Base-by-base conservation (phyloP, 371 early-diverging fungal genomes). In the Mortierella sp. region DNA sequence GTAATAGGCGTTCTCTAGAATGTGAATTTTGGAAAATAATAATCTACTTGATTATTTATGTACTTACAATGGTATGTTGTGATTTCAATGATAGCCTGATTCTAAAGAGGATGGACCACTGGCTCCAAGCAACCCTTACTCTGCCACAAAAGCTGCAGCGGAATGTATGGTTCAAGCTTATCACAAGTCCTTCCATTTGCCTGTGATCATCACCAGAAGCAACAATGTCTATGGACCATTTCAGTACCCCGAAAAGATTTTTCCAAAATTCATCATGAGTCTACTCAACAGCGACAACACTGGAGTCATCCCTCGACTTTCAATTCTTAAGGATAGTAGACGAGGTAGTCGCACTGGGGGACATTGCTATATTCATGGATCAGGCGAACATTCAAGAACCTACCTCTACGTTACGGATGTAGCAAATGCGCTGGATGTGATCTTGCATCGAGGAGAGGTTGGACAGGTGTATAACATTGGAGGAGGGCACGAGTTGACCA, bases 131-230 rank as follows among this genome's bases (percentile, higher is more conserved):
- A 96, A 95, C 61, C 96, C 96, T 0, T 96, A 96, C 75, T 91
- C 96, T 8, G 96, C 96, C 1, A 94, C 96, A 9, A 96, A 96
- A 78, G 96, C 96, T 18, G 95, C 96, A 1, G 96, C 96, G 5
- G 96, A 96, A 81, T 91, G 92, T 64, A 86, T 96, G 24, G 95
- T 92, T 8, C 90, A 90, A 66, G 94, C 96, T 0, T 96, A 96
- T 77, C 85, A 91, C 71, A 94, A 90, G 78, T 94, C 94, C 1
- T 96, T 95, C 79, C 89, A 92, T 8, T 72, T 95, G 5, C 96
- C 96, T 24, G 88, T 91, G 43, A 92, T 95, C 85, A 94, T 95
- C 76, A 94, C 94, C 8, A 88, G 96, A 18, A 91, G 93, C 66
- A 95, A 95, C 78, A 96, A 96, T 75, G 90, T 96, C 10, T 96